phyloP scores from a whole-genome alignment of 225 moss, liverwort and hornwort genomes.

The Thuidium tamariscinum region DNA sequence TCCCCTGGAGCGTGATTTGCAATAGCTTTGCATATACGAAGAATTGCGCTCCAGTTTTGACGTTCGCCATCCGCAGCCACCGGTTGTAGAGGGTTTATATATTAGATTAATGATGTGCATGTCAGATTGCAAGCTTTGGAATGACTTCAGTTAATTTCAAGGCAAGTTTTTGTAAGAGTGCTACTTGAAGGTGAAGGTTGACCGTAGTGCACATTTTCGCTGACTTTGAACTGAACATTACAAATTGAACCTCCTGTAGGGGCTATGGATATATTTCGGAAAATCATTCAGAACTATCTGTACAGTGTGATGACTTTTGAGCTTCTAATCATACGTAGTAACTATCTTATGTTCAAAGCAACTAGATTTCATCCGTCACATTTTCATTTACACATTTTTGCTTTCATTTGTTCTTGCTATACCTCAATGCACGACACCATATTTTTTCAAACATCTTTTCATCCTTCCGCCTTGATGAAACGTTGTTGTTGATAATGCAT shows the following conservation, averaged over 20 bases:
- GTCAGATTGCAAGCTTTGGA: neutral
- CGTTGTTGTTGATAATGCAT: neutral
- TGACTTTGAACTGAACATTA: neutral
- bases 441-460: neutral
- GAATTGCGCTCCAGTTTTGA: neutral
- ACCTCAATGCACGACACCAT: neutral
- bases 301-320: neutral
- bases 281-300: neutral
- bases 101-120: neutral
- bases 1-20: neutral
- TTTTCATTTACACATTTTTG: neutral
- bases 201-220: neutral
- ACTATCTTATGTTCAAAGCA: too few species aligned
- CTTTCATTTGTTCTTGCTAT: neutral
- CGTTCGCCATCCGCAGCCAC: neutral
- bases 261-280: neutral
- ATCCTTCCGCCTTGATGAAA: neutral
- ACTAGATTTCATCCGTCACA: neutral
- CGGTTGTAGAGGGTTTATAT: neutral
- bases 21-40: neutral
- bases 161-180: neutral
- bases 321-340: neutral
- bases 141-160: neutral
- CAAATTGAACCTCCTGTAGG: neutral
- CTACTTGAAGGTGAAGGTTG: neutral